phyloP scores from a whole-genome alignment of 83 land plant genomes.

The Larix sibirica region DNA sequence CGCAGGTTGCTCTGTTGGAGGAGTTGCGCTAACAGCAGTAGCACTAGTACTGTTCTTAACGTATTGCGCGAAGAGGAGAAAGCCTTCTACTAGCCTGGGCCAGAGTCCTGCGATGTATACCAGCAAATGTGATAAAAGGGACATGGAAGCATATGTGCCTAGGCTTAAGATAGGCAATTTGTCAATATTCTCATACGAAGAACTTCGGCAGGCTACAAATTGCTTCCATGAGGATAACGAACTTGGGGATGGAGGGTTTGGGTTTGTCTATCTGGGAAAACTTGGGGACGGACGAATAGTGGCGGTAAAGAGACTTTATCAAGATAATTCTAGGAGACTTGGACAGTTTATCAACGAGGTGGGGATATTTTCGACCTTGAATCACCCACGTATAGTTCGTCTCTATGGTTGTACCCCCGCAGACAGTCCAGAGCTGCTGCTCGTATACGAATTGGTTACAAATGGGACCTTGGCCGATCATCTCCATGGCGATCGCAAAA shows the following conservation, averaged over 20 bases:
- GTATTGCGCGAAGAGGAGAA: background rate
- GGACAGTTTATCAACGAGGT: constrained; percentile 63
- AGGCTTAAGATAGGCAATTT: background rate
- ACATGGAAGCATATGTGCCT: background rate
- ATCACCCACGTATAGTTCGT: constrained; percentile 63
- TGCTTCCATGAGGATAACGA: constrained; percentile 4
- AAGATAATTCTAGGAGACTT: background rate
- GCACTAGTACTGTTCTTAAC: background rate
- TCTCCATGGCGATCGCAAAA: constrained; percentile 36
- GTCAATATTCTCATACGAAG: background rate
- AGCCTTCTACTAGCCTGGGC: too few relatives aligned
- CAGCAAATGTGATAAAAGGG: background rate
- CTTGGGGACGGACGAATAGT: constrained; percentile 50
- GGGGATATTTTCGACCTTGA: constrained; percentile 48
- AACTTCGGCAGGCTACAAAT: constrained; percentile 12
- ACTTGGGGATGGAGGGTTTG: constrained; percentile 12
- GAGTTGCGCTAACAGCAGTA: background rate
- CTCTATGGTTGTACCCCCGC: constrained; percentile 51
- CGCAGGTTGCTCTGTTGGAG: background rate
- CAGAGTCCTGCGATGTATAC: too few relatives aligned
- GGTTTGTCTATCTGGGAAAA: constrained; percentile 7
- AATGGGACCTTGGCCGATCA: constrained; percentile 78
- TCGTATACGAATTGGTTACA: constrained; percentile 73
- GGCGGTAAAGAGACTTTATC: constrained; percentile 67
- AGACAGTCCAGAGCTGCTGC: constrained; percentile 50